A percentile compares a stretch with the other conserved stretches of the same genome.
phyloP scores from a whole-genome alignment of 371 early-diverging fungal genomes.

The Lichtheimia corymbifera region DNA sequence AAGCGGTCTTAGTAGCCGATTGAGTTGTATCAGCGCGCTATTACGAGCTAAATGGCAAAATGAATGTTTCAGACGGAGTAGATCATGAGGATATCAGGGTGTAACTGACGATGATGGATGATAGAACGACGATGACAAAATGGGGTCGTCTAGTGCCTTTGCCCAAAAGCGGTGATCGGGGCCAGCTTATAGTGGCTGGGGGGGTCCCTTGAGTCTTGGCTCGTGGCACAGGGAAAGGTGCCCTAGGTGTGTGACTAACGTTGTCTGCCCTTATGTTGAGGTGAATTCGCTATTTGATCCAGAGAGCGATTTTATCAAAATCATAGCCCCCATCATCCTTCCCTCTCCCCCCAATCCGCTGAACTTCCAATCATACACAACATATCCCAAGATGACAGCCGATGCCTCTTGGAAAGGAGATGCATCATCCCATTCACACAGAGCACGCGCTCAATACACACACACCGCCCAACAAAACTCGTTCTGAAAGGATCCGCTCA shows the following conservation, averaged over 20 bases:
- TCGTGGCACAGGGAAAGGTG: conserved; percentile 13
- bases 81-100: background rate
- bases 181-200: conserved; percentile 11
- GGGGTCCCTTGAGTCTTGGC: conserved; percentile 13
- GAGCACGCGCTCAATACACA: background rate
- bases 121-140: conserved; percentile 15
- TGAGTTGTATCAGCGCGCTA: too few species aligned
- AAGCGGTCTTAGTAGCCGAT: too few species aligned
- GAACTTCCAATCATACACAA: too few species aligned
- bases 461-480: conserved; percentile 3
- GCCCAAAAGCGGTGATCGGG: conserved; percentile 7
- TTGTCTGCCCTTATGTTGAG: conserved; percentile 5
- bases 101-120: conserved; percentile 2
- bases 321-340: background rate
- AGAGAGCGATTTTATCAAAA: conserved; percentile 1
- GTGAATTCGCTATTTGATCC: conserved; percentile 12
- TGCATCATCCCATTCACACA: conserved; percentile 3
- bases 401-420: conserved; percentile 12
- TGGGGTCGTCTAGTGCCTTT: background rate
- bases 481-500: background rate
- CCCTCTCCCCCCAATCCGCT: background rate
- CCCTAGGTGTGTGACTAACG: conserved; percentile 6
- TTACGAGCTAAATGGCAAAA: background rate
- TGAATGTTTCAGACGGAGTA: conserved; percentile 1
- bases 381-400: too few species aligned